Evolutionary conservation across 176 grass and related monocot genomes (phyloP), one percentile per base, ranked within the genome.

Genomic region (Stipa capillata): DNA sequence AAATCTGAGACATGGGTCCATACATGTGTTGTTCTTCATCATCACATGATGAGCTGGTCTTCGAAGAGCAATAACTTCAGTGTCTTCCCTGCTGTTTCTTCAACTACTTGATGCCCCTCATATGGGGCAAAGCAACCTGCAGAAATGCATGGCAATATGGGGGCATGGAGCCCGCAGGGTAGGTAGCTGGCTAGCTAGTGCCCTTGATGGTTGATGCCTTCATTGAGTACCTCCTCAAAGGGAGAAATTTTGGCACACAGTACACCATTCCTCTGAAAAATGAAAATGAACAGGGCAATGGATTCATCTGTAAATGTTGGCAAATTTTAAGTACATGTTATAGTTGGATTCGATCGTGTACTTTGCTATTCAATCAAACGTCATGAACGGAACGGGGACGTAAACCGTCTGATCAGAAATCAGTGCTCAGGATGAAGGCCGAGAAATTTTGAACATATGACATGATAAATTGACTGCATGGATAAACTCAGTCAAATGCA

Each of bases 21-120:
- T 88, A 34, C 7, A 69, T 52, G 83, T 67, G 50, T 44, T 57
- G 11, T 45, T 79, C 63, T 71, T 69, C 35, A 25, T 74, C 75
- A 75, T 66, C 69, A 84, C 51, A 80, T 80, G 81, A 74, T 84
- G 75, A 73, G 67, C 33, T 72, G 87, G 82, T 89, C 87, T 76
- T 70, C 69, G 34, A 70, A 37, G 33, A 59, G 70, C 81, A 80
- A 62, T 89, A 89, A 80, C 76, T 85, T 27, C 69, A 80, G 53
- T 69, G 76, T 74, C 76, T 76, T 84, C 81, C 43, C 47, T 52
- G 82, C 69, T 80, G 76, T 69, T 61, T 73, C 69, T 70, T 68
- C 87, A 89, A 84, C 82, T 63, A 80, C 76, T 73, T 80, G 69
- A 73, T 87, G 79, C 85, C 81, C 68, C 60, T 84, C 80, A 53